Percentiles rank a stretch among this genome's conserved stretches.
Conservation (phyloP, 345 rosid species). For the Heritiera littoralis region DNA sequence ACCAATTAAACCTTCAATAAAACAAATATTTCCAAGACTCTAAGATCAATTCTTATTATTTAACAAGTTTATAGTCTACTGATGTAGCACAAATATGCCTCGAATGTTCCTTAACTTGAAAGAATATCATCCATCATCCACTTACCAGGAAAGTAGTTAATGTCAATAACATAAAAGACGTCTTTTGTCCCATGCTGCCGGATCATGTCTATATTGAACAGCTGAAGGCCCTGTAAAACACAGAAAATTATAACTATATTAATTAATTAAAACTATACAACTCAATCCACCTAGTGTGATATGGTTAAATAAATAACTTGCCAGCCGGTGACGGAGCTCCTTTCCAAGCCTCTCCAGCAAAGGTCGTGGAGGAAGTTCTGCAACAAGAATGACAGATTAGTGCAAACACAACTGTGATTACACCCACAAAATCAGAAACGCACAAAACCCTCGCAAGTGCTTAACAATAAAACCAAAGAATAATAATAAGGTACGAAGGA, state of each 20-base stretch:
- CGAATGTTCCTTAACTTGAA: too few species aligned
- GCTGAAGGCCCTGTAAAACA: conserved; percentile 58
- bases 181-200: conserved; percentile 76
- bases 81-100: not conserved
- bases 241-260: not conserved
- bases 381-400: conserved; percentile 30
- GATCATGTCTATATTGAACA: conserved; percentile 91
- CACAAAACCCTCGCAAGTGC: not conserved
- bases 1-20: too few species aligned
- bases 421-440: not conserved
- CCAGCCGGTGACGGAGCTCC: conserved; percentile 74
- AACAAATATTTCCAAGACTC: too few species aligned
- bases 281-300: conserved; percentile 15
- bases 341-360: conserved; percentile 73
- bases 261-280: conserved; percentile 3
- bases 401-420: not conserved
- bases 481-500: not conserved
- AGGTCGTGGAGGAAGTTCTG: conserved; percentile 87
- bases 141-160: conserved; percentile 93
- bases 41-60: not conserved
- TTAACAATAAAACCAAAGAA: not conserved
- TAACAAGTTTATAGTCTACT: not conserved
- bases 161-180: conserved; percentile 79
- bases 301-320: conserved; percentile 23
- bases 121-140: conserved; percentile 9